Evolutionary conservation across 1,139 yeast genomes (phyloP).

Genomic region (Wickerhamomyces sp.): DNA sequence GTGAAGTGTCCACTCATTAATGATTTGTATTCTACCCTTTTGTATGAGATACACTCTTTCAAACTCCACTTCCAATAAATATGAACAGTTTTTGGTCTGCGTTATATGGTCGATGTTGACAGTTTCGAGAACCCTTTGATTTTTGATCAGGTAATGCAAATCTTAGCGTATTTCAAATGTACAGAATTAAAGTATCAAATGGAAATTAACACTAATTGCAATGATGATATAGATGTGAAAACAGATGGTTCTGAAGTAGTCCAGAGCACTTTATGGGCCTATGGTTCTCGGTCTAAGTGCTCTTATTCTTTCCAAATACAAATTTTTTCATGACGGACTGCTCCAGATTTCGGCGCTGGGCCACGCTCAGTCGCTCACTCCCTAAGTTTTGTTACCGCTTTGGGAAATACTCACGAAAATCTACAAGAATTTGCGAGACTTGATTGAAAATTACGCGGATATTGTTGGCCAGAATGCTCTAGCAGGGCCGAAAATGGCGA

Average conservation of each 20-base stretch:
- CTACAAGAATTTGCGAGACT: neutral
- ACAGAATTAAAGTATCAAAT: too few relatives aligned
- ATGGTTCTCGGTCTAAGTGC: neutral
- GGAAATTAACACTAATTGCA: too few relatives aligned
- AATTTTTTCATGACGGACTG: neutral
- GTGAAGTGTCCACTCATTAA: constrained; percentile 25
- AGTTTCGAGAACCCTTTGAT: too few relatives aligned
- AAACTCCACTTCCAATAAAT: too few relatives aligned
- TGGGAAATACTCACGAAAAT: neutral
- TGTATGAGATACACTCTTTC: neutral
- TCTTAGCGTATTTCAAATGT: too few relatives aligned
- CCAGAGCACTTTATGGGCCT: too few relatives aligned
- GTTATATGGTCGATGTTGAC: too few relatives aligned
- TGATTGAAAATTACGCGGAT: neutral
- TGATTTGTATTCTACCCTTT: neutral
- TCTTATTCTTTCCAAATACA: neutral
- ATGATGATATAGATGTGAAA: too few relatives aligned
- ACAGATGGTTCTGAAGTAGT: too few relatives aligned
- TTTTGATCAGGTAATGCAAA: too few relatives aligned
- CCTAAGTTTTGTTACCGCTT: neutral
- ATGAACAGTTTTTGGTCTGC: too few relatives aligned
- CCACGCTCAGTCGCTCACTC: neutral
- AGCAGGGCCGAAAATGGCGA: neutral
- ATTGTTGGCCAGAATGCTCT: neutral
- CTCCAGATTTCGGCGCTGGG: neutral